A percentile compares a stretch with the other conserved stretches of the same genome.
Evolutionary conservation across 2,329 filamentous ascomycete species (phyloP).

Genomic region (Thelonectria olida): DNA sequence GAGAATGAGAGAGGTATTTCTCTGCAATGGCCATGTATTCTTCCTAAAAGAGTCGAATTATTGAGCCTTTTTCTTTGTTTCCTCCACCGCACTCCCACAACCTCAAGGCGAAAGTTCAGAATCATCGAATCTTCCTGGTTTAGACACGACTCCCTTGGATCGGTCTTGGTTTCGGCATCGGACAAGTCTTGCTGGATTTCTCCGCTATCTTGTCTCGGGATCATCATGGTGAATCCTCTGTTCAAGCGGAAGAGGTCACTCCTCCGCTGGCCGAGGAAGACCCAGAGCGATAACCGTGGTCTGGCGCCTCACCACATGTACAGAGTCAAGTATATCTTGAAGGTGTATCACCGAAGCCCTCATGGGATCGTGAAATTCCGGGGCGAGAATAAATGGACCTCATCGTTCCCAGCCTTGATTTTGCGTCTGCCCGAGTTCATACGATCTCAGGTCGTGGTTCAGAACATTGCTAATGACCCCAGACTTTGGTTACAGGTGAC

Average conservation of each 20-base stretch:
- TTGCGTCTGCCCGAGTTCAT: conserved; percentile 36
- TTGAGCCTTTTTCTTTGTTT: not conserved
- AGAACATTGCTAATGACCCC: conserved; percentile 43
- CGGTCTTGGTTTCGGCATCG: not conserved
- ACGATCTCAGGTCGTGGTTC: conserved; percentile 37
- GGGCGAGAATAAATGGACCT: conserved; percentile 31
- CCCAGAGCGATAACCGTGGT: not conserved
- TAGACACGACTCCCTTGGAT: not conserved
- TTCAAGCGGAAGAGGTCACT: not conserved
- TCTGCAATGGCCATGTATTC: not conserved
- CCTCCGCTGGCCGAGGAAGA: not conserved
- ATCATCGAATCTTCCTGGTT: not conserved
- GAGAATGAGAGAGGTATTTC: not conserved
- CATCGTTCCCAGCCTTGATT: conserved; percentile 24
- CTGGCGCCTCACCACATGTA: not conserved
- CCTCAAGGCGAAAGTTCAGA: not conserved
- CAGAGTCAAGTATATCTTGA: not conserved
- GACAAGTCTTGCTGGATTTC: not conserved
- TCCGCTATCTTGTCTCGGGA: not conserved
- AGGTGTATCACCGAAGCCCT: not conserved
- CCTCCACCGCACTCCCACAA: not conserved
- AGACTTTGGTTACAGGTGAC: conserved; percentile 42
- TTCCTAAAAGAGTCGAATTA: not conserved
- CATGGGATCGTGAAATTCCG: not conserved
- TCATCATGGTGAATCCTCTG: not conserved